Base-by-base conservation (phyloP, 2,329 filamentous ascomycete genomes). In the Colletotrichum tanaceti region DNA sequence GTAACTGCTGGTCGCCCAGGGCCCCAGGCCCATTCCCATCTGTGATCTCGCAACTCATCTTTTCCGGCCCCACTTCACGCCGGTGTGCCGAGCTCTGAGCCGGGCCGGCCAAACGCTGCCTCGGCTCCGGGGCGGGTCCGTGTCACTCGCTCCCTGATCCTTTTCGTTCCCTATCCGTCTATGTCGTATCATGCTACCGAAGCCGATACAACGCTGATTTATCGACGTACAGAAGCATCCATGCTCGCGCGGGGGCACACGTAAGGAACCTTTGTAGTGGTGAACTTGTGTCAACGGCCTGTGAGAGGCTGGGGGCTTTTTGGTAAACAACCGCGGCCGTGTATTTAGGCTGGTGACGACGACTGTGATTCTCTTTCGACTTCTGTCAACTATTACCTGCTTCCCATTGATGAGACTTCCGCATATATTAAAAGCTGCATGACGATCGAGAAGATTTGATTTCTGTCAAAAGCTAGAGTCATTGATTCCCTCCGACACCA, bases 181-280 rank as follows among this genome's bases (percentile, higher is more conserved):
- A 24, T 16, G 5, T 13, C 22, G 3, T 58, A n/a, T 50, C n/a
- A 52, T 38, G 16, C 18, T 9, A 22, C 14, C 46, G 52, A 35
- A 58, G 14, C 14, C 9, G 16, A 47, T 54, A 6, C 28, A 1
- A 41, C 63, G 39, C 47, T 41, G 58, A 5, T 39, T 5, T 43
- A 38, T 41, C 10, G 49, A 24, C n/a, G 32, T 35, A 54, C 58
- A 49, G 43, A 60, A 32, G 43, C 28, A 62, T 18, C 58, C 58
- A n/a, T 60, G 62, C n/a, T 58, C 35, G 35, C 32, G 18, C 57
- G 49, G 58, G 63, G 63, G 55, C 50, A 18, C 32, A 32, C 6
- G 22, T 49, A 24, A 50, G 55, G 55, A 52, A 22, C 44, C 46
- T 46, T 46, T 32, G 28, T n/a, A 28, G 22, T 24, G 43, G 43